Conservation (phyloP, 306 rosid genomes). For the Cucumis sativus region DNA sequence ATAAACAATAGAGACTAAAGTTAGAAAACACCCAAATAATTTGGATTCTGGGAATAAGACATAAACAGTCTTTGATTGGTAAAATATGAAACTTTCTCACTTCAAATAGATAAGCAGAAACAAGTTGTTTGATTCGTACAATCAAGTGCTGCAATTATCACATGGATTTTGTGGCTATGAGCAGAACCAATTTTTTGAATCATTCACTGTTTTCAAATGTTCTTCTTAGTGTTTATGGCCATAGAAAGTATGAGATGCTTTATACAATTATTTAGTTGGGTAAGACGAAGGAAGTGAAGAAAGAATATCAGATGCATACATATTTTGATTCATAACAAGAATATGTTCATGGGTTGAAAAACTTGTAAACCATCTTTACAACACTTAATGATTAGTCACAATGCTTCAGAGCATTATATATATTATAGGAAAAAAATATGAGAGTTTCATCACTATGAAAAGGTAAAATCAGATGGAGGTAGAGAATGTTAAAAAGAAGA, state of each 20-base stretch:
- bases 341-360: neutral
- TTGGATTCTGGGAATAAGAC: neutral
- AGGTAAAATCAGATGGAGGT: neutral
- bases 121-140: no score
- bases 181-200: neutral
- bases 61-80: neutral
- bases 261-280: no score
- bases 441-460: neutral
- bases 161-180: neutral
- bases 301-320: conserved; percentile 2
- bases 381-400: neutral
- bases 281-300: neutral
- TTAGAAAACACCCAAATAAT: neutral
- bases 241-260: no score
- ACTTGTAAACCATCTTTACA: conserved; percentile 1
- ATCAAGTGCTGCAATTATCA: neutral
- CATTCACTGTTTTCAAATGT: neutral
- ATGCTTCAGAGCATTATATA: conserved; percentile 3
- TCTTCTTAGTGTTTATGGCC: no score
- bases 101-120: neutral
- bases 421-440: neutral
- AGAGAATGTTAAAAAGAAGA: neutral
- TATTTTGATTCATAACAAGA: neutral
- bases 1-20: neutral
- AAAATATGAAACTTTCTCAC: neutral